Conservation (phyloP, 176 grass and related monocot genomes). For the Miscanthus lutarioriparius region DNA sequence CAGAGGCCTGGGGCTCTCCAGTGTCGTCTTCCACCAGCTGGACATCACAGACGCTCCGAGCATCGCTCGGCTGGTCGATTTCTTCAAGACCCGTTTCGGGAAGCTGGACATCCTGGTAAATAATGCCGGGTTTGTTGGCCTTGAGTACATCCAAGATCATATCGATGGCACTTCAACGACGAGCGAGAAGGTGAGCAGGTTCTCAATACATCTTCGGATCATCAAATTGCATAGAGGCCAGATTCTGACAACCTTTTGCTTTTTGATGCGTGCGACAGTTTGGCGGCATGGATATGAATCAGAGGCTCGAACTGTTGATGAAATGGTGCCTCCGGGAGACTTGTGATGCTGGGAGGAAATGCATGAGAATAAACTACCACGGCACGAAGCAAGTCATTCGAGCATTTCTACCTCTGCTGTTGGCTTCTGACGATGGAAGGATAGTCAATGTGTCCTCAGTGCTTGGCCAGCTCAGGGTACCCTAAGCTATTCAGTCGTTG, state of each 20-base stretch:
- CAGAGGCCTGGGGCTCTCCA: neutral
- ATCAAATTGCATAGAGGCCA: neutral
- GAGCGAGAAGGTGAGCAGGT: neutral
- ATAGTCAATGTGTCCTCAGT: slow-evolving; percentile 54
- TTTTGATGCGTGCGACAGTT: neutral
- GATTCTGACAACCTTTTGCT: too few relatives aligned
- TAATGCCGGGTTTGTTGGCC: neutral
- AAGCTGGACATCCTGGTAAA: slow-evolving; percentile 46
- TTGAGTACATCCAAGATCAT: slow-evolving; percentile 12
- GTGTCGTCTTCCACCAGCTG: slow-evolving; percentile 42
- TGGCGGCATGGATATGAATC: neutral
- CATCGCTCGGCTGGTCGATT: slow-evolving; percentile 26
- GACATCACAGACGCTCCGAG: slow-evolving; percentile 35
- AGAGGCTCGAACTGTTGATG: neutral
- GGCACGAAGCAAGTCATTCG: slow-evolving; percentile 37
- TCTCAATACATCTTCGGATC: neutral
- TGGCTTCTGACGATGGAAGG: slow-evolving; percentile 30
- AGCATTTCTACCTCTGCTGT: slow-evolving; percentile 44
- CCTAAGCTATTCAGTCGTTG: neutral
- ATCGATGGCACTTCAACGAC: neutral
- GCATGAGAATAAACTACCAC: slow-evolving; percentile 52
- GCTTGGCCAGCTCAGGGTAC: slow-evolving; percentile 33
- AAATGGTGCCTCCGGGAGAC: slow-evolving; percentile 11
- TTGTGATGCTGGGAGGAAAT: slow-evolving; percentile 25
- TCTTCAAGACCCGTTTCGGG: slow-evolving; percentile 29